These are phyloP conservation scores for Polyplosphaeria fusca DNA, from an alignment of 495 filamentous ascomycete genomes.

Conservation along the genomic window DNA sequence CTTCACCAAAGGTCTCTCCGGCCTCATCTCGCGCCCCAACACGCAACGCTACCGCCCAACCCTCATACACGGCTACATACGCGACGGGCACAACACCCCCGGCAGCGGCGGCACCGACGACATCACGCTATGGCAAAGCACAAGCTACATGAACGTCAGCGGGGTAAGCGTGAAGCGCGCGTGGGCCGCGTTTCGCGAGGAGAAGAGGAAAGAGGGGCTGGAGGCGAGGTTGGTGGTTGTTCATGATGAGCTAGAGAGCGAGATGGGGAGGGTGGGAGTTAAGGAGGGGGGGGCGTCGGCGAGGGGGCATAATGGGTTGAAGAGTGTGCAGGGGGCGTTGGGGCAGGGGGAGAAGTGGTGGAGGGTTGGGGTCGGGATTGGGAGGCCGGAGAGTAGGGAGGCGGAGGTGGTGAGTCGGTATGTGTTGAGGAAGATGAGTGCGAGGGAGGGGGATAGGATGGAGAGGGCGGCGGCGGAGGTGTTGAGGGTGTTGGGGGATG, in stretches of 20 bases:
- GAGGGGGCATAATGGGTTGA: conserved; percentile 77
- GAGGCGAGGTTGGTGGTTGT: conserved; percentile 62
- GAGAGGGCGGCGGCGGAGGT: conserved; percentile 51
- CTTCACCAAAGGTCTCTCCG: conserved; percentile 45
- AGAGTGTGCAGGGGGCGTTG: conserved; percentile 57
- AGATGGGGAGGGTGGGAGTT: conserved; percentile 62
- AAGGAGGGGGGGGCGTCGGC: conserved; percentile 54
- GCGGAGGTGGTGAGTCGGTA: conserved; percentile 58
- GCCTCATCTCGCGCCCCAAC: conserved; percentile 9
- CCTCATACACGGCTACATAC: not conserved
- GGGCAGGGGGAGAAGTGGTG: conserved; percentile 44
- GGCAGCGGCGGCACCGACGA: conserved; percentile 34
- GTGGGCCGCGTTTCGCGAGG: conserved; percentile 27
- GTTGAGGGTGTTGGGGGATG: conserved; percentile 48
- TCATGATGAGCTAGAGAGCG: conserved; percentile 78
- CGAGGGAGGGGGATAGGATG: conserved; percentile 50
- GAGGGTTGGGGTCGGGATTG: conserved; percentile 69
- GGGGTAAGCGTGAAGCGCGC: conserved; percentile 36
- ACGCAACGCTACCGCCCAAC: not conserved
- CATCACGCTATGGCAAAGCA: conserved; percentile 66
- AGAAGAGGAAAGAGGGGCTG: conserved; percentile 14
- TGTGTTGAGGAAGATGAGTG: conserved; percentile 63
- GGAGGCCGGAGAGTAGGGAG: conserved; percentile 60
- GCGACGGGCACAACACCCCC: not conserved
- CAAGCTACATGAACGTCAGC: conserved; percentile 69